These are phyloP conservation scores for Tulasnella sp. DNA, from an alignment of 768 basidiomycete genomes.

Conservation along the genomic window DNA sequence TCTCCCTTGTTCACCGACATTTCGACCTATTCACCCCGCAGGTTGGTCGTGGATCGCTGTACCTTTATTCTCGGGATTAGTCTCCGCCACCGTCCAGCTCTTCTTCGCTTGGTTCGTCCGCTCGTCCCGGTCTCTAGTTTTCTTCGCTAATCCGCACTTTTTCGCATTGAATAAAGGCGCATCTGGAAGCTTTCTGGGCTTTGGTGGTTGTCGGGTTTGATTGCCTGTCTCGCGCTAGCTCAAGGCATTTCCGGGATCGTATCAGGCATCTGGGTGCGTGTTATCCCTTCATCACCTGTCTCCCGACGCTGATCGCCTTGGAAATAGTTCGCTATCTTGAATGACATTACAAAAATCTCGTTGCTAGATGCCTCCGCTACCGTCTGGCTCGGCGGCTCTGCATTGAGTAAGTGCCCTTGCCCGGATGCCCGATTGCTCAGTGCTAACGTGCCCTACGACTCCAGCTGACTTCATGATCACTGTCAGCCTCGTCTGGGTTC, in stretches of 20 bases:
- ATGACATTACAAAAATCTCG: conserved; percentile 17
- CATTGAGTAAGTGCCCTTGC: background rate
- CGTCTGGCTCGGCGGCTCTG: conserved; percentile 16
- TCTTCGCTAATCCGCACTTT: background rate
- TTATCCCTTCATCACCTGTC: background rate
- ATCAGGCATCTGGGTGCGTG: conserved; percentile 14
- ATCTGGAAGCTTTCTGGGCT: conserved; percentile 16
- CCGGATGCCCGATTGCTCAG: background rate
- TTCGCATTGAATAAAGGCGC: background rate
- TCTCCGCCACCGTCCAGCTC: conserved; percentile 14
- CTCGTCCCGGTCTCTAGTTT: background rate
- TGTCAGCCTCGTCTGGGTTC: conserved; percentile 4
- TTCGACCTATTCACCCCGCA: background rate
- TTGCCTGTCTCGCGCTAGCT: conserved; percentile 1
- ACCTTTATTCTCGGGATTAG: conserved; percentile 14
- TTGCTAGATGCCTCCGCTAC: conserved; percentile 5
- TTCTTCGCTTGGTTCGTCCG: conserved; percentile 14
- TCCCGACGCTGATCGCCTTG: background rate
- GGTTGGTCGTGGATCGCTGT: conserved; percentile 19
- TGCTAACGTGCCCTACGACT: background rate
- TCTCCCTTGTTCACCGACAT: background rate
- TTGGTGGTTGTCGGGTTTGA: conserved; percentile 5
- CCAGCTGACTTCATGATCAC: conserved; percentile 16
- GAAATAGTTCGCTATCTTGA: conserved; percentile 13
- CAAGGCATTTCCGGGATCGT: conserved; percentile 14